Percentiles rank a stretch among this genome's conserved stretches.
These are phyloP conservation scores for Hypoxylon fragiforme DNA, from an alignment of 495 filamentous ascomycete genomes.

Conservation along the genomic window DNA sequence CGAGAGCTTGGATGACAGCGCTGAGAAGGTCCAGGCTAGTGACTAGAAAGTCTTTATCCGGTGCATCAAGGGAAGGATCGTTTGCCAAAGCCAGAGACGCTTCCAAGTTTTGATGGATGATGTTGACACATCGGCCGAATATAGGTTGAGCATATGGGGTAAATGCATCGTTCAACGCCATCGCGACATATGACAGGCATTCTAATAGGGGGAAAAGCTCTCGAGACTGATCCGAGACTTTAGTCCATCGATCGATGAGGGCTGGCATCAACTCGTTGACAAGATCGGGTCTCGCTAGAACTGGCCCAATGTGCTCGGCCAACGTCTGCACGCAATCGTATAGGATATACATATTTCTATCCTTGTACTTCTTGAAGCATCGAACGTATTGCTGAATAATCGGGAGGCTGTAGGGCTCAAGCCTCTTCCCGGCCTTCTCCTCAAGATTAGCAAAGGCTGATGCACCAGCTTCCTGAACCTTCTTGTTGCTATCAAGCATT, in stretches of 20 bases:
- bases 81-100: constrained; percentile 65
- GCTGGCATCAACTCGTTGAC: constrained; percentile 91
- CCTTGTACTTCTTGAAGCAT: constrained; percentile 95
- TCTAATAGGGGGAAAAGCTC: constrained; percentile 95
- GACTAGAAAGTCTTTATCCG: constrained; percentile 96
- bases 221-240: constrained; percentile 82
- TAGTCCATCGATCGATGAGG: constrained; percentile 86
- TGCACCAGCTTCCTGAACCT: constrained; percentile 94
- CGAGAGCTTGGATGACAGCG: constrained; percentile 90
- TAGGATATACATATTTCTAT: constrained; percentile 97
- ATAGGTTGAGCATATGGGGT: constrained; percentile 80
- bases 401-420: constrained; percentile 83
- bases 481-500: constrained; percentile 97
- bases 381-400: constrained; percentile 91
- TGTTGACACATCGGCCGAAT: constrained; percentile 81
- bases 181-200: constrained; percentile 91
- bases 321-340: constrained; percentile 99
- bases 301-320: constrained; percentile 84
- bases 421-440: constrained; percentile 80
- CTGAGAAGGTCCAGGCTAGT: constrained; percentile 95
- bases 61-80: constrained; percentile 70
- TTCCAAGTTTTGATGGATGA: constrained; percentile 89
- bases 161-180: constrained; percentile 81
- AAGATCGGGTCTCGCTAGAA: constrained; percentile 74
- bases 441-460: constrained; percentile 96